Evolutionary conservation across 306 rosid species (phyloP).

Genomic region (Trifolium pratense): DNA sequence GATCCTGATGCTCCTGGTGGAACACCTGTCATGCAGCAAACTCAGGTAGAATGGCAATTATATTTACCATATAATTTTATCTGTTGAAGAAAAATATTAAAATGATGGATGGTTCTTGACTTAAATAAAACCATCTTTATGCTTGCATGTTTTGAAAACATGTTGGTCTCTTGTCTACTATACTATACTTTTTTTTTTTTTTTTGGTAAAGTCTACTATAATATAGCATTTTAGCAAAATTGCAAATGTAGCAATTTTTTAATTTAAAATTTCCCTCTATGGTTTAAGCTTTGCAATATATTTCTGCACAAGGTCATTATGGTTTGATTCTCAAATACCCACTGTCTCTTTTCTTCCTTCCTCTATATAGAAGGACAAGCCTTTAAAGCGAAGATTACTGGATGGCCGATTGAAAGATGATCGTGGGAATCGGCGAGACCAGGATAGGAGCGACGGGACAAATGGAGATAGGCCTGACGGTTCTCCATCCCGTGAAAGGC

Average conservation of each 20-base stretch:
- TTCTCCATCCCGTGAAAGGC: slow-evolving; percentile 70
- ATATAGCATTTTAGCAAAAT: slow-evolving; percentile 1
- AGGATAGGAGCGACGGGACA: slow-evolving; percentile 61
- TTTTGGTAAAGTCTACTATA: background rate
- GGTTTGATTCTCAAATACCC: slow-evolving; percentile 35
- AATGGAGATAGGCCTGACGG: slow-evolving; percentile 76
- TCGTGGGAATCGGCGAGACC: slow-evolving; percentile 84
- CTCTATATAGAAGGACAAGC: slow-evolving; percentile 68
- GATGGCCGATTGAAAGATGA: slow-evolving; percentile 84
- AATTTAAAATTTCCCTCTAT: slow-evolving; percentile 1
- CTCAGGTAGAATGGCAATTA: slow-evolving; percentile 62
- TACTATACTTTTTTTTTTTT: no score
- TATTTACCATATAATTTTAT: slow-evolving; percentile 22
- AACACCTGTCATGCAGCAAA: slow-evolving; percentile 94
- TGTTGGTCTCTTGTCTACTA: background rate
- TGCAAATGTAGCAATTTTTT: background rate
- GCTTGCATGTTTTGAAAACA: slow-evolving; percentile 8
- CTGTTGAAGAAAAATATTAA: slow-evolving; percentile 25
- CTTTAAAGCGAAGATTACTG: slow-evolving; percentile 67
- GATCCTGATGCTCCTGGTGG: slow-evolving; percentile 96
- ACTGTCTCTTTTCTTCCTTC: slow-evolving; percentile 7
- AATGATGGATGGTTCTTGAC: slow-evolving; percentile 21
- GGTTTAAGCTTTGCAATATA: slow-evolving; percentile 14
- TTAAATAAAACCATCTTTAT: slow-evolving; percentile 6
- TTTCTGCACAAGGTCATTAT: slow-evolving; percentile 11